Base-by-base conservation (phyloP, 257 asterid species). In the Nicotiana tomentosiformis region DNA sequence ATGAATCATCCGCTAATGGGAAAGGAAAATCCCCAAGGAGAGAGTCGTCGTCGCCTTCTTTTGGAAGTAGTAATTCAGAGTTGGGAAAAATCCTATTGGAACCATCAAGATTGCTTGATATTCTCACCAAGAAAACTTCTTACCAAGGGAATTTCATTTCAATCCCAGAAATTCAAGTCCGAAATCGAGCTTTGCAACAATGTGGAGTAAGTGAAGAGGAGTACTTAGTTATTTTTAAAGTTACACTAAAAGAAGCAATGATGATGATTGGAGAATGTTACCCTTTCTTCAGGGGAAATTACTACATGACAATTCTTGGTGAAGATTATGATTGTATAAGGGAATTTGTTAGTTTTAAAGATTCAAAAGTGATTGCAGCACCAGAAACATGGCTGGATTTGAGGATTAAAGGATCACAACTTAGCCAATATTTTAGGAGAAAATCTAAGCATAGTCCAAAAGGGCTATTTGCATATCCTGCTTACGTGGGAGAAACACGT, bases 401-500 rank as follows among this genome's bases (percentile, higher is more conserved):
- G 83, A 93, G 98, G 95, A 93, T 94, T 65, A 94, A 93, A 79
- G 98, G 96, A 20, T 94, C 98, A 4, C 98, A 94, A 33, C 87
- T 92, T 0, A 94, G 97, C 77, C 96, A 94, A 43, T 94, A 93
- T 53, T 93, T 94, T 39, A 80, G 97, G 72, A 86, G 93, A 80
- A 94, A 93, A 60, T 90, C 94, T 51, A 94, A 90, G 86, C 85
- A 90, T 61, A 84, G 65, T 18, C 96, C 96, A 0, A 93, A 93
- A 82, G 98, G 98, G 1, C 86, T 94, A 7, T 94, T 94, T 35
- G 92, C 95, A 0, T 94, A 94, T 70, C 89, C 95, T 0, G 92
- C 91, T 5, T 82, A 57, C 12, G 83, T 85, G 0, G 84, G 83
- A 7, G 94, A 90, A 1, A 86, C 82, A 1, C 90, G 94, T 1